Conservation (phyloP, 1,139 yeast species). For the Saccharomycopsis crataegensis region DNA sequence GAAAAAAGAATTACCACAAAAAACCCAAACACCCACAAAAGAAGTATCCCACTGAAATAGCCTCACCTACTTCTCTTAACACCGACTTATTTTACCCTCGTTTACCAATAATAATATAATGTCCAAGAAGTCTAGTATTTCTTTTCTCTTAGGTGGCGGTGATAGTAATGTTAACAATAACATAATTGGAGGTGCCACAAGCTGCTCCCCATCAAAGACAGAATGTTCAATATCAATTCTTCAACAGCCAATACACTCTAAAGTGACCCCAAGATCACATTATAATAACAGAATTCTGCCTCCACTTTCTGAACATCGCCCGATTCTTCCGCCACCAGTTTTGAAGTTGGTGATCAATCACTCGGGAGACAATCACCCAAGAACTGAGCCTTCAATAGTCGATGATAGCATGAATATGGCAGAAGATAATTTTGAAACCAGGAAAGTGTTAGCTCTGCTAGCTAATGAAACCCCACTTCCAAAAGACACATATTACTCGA, state of each 20-base stretch:
- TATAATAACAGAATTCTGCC: slow-evolving; percentile 20
- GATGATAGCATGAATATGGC: too few species aligned
- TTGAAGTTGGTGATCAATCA: slow-evolving; percentile 21
- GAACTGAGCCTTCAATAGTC: background rate
- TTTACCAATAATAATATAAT: background rate
- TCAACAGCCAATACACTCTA: slow-evolving; percentile 27
- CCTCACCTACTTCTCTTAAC: background rate
- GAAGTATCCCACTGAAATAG: background rate
- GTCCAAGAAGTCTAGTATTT: slow-evolving; percentile 17
- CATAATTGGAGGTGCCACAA: too few species aligned
- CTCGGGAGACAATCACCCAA: slow-evolving; percentile 13
- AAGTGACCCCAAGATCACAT: slow-evolving; percentile 24
- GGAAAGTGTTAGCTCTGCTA: slow-evolving; percentile 21
- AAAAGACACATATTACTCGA: slow-evolving; percentile 25
- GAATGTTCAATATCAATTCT: slow-evolving; percentile 19
- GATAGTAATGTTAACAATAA: background rate
- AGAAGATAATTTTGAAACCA: slow-evolving; percentile 19
- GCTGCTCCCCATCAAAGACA: too few species aligned
- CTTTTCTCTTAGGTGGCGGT: slow-evolving; percentile 9
- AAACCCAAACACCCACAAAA: background rate
- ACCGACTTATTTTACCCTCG: too few species aligned
- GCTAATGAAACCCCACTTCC: slow-evolving; percentile 21
- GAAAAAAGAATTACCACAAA: too few species aligned
- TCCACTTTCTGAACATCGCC: slow-evolving; percentile 27
- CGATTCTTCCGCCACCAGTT: slow-evolving; percentile 28